Evolutionary conservation across 345 rosid species (phyloP).

Genomic region (Salix purpurea): DNA sequence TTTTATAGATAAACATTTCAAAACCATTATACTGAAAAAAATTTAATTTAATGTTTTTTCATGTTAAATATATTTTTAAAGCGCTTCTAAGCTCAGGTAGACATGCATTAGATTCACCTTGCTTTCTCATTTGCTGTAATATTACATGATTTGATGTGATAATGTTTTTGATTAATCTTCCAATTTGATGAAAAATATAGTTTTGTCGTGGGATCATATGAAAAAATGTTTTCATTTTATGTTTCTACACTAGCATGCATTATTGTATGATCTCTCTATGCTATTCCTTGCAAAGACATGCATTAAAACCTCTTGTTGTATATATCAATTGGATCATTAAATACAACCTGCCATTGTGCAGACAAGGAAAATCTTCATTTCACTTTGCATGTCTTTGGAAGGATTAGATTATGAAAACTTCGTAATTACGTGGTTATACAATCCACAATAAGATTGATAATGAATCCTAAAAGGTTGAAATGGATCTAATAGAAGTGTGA

Average conservation of each 20-base stretch:
- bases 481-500: no score
- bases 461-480: no score
- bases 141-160: not conserved
- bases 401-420: conserved; percentile 23
- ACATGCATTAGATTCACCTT: not conserved
- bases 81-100: no score
- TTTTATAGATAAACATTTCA: no score
- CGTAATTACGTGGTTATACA: not conserved
- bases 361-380: not conserved
- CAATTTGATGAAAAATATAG: not conserved
- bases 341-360: not conserved
- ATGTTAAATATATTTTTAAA: no score
- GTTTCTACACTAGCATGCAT: not conserved
- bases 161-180: not conserved
- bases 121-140: not conserved
- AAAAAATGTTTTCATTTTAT: not conserved
- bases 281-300: no score
- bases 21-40: no score
- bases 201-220: not conserved
- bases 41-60: no score
- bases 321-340: not conserved
- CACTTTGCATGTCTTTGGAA: conserved; percentile 33
- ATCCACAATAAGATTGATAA: no score
- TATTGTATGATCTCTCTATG: not conserved
- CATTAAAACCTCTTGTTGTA: not conserved